Evolutionary conservation across 2,329 filamentous ascomycete genomes (phyloP).

Genomic region (Trichophyton simii): DNA sequence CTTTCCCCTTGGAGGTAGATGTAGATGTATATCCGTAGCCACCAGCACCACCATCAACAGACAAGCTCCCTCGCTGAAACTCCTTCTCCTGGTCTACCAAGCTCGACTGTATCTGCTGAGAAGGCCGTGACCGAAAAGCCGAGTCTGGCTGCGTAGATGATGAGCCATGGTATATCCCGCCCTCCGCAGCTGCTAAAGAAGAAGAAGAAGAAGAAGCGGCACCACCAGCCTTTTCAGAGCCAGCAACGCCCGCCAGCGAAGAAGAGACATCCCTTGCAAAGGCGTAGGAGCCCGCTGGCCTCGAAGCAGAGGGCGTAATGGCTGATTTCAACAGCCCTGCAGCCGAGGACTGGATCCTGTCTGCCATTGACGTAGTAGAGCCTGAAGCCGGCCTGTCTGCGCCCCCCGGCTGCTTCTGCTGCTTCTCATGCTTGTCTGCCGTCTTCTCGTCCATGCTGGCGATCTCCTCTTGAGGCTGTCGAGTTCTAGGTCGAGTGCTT

Average conservation of each 20-base stretch:
- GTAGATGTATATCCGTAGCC: not conserved
- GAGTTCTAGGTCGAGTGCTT: not conserved
- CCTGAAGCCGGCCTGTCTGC: not conserved
- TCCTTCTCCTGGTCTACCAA: not conserved
- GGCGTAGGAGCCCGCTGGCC: slow-evolving; percentile 2
- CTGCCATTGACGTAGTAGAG: not conserved
- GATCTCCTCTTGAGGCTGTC: not conserved
- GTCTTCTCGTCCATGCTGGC: not conserved
- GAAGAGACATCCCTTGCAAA: slow-evolving; percentile 7
- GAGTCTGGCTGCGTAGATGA: not conserved
- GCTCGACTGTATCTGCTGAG: not conserved
- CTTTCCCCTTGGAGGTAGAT: slow-evolving; percentile 2
- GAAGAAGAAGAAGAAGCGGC: not conserved
- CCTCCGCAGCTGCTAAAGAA: not conserved
- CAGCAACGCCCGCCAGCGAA: slow-evolving; percentile 4
- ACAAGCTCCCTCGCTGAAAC: not conserved
- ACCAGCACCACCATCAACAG: not conserved
- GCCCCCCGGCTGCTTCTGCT: not conserved
- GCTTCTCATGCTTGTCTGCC: not conserved
- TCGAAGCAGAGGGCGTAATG: slow-evolving; percentile 2
- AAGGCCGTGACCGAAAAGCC: not conserved
- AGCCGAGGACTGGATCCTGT: slow-evolving; percentile 10
- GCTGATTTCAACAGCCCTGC: slow-evolving; percentile 12
- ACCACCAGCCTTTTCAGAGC: slow-evolving; percentile 2
- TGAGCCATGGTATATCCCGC: not conserved